Evolutionary conservation across 352 stramenopile genomes (phyloP).

Genomic region (Elongisporangium prolatum): DNA sequence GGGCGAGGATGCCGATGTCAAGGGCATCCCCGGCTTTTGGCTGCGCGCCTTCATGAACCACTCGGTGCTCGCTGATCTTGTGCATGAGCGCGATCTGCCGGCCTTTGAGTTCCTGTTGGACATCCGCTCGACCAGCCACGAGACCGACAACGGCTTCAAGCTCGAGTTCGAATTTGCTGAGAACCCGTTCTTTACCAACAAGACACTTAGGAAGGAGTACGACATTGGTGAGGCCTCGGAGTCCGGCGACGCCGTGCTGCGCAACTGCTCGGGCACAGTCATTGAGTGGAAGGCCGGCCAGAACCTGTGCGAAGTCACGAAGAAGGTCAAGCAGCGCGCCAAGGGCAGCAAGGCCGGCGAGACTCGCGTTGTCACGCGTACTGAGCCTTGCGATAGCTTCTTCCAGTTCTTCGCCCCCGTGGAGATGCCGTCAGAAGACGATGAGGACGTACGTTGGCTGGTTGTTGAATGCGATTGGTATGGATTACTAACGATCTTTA

Average conservation of each 20-base stretch:
- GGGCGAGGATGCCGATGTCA: constrained; percentile 37
- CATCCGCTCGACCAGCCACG: constrained; percentile 71
- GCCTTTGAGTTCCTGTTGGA: constrained; percentile 77
- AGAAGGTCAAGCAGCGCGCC: constrained; percentile 85
- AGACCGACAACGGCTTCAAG: constrained; percentile 83
- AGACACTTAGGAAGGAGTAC: constrained; percentile 79
- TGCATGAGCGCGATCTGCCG: constrained; percentile 76
- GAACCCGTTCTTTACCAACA: constrained; percentile 81
- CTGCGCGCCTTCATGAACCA: constrained; percentile 83
- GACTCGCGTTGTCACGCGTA: constrained; percentile 71
- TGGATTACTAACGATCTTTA: constrained; percentile 6
- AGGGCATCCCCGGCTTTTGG: constrained; percentile 84
- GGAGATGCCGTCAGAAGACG: constrained; percentile 82
- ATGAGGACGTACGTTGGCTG: constrained; percentile 54
- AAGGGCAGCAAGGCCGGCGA: constrained; percentile 67
- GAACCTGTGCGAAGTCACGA: constrained; percentile 81
- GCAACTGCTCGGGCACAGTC: constrained; percentile 64
- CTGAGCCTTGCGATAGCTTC: constrained; percentile 82
- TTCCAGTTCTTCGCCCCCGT: constrained; percentile 86
- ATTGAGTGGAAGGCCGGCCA: constrained; percentile 83
- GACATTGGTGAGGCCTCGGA: constrained; percentile 82
- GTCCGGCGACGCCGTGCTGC: constrained; percentile 71
- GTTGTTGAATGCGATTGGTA: constrained; percentile 7
- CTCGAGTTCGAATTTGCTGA: constrained; percentile 76
- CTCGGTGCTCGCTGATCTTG: constrained; percentile 70